Conservation (phyloP, 2,329 filamentous ascomycete species). For the Ophiostoma ulmi region DNA sequence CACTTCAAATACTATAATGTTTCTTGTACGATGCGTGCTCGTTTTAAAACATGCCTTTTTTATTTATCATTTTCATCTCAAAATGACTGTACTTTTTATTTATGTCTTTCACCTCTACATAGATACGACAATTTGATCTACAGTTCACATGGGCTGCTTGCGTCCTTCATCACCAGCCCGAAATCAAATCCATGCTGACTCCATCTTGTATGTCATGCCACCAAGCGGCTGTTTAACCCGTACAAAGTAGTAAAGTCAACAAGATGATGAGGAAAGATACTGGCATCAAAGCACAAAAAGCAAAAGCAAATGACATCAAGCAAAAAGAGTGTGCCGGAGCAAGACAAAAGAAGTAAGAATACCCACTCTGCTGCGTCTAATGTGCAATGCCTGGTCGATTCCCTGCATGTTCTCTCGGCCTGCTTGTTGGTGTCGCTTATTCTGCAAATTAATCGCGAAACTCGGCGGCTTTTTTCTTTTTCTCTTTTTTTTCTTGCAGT, state of each 20-base stretch:
- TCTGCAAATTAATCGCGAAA: neutral
- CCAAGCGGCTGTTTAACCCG: neutral
- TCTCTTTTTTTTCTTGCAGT: neutral
- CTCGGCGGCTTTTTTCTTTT: neutral
- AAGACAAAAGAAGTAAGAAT: neutral
- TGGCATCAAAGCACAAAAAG: neutral
- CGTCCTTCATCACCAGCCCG: neutral
- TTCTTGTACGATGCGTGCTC: too few species aligned
- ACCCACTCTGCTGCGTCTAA: neutral
- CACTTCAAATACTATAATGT: too few species aligned
- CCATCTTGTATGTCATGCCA: neutral
- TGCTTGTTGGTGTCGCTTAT: slow-evolving; percentile 6
- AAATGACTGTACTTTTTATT: too few species aligned
- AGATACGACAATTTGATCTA: neutral
- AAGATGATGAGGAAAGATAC: neutral
- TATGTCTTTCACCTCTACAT: neutral
- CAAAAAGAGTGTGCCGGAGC: neutral
- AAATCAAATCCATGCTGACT: neutral
- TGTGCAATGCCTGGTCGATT: neutral
- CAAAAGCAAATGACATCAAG: too few species aligned
- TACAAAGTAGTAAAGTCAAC: neutral
- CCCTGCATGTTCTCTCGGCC: neutral
- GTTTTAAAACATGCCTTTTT: too few species aligned
- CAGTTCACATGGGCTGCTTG: neutral
- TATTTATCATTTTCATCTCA: too few species aligned